phyloP scores from a whole-genome alignment of 2,329 filamentous ascomycete species.

The Alternaria infectoria region DNA sequence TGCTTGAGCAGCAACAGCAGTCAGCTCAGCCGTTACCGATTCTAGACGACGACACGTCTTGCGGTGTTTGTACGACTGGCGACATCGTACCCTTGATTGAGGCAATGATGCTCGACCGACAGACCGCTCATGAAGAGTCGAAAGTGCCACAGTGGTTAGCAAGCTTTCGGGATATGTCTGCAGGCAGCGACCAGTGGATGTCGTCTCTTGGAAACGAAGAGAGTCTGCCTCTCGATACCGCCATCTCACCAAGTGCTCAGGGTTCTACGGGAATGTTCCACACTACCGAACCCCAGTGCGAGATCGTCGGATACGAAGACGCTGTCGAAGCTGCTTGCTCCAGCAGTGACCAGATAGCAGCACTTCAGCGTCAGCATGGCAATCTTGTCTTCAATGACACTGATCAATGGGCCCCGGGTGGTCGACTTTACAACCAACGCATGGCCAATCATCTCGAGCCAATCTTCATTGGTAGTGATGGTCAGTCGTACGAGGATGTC shows the following conservation, averaged over 20 bases:
- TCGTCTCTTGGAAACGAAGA: neutral
- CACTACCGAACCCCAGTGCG: neutral
- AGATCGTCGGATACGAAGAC: neutral
- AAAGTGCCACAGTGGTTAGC: neutral
- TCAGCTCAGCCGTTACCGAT: neutral
- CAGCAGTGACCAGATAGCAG: neutral
- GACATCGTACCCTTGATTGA: neutral
- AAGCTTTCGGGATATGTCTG: neutral
- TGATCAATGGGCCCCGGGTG: neutral
- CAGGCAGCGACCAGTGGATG: neutral
- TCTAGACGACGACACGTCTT: neutral
- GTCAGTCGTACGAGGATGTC: neutral
- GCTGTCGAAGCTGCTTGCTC: neutral
- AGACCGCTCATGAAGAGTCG: neutral
- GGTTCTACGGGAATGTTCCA: neutral
- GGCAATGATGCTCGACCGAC: neutral
- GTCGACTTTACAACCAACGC: neutral
- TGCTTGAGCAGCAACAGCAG: neutral
- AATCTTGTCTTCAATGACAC: neutral
- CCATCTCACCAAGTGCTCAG: neutral
- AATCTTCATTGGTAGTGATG: neutral
- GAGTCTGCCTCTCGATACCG: neutral
- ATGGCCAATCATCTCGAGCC: neutral
- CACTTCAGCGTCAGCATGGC: neutral
- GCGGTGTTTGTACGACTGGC: neutral